These are phyloP conservation scores for Candida alai DNA, from an alignment of 805 yeast species.

Conservation along the genomic window DNA sequence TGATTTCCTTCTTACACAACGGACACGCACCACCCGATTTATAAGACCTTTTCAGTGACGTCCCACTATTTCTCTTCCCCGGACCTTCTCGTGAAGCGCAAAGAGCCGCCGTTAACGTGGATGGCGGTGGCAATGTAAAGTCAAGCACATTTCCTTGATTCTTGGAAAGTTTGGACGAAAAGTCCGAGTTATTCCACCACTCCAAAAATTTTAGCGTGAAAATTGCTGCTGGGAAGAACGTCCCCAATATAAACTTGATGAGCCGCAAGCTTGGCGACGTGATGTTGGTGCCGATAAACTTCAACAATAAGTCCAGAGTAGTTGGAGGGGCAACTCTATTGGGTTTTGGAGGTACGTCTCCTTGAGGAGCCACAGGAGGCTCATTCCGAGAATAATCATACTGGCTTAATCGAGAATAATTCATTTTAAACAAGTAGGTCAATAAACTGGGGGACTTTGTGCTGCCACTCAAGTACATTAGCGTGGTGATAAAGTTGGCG, in stretches of 20 bases:
- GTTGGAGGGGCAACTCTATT: slow-evolving; percentile 41
- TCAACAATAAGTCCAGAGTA: slow-evolving; percentile 29
- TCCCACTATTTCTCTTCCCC: slow-evolving; percentile 14
- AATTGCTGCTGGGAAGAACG: slow-evolving; percentile 75
- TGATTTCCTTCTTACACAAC: slow-evolving; percentile 58
- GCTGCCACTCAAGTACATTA: slow-evolving; percentile 64
- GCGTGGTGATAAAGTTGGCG: slow-evolving; percentile 51
- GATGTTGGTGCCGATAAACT: slow-evolving; percentile 18
- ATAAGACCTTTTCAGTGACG: slow-evolving; percentile 20
- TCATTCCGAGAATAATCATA: slow-evolving; percentile 44
- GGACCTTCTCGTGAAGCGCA: slow-evolving; percentile 4
- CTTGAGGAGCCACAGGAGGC: slow-evolving; percentile 9
- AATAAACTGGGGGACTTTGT: slow-evolving; percentile 60
- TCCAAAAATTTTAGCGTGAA: slow-evolving; percentile 80
- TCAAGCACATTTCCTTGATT: slow-evolving; percentile 45
- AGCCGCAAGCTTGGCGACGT: slow-evolving; percentile 30
- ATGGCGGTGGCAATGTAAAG: slow-evolving; percentile 47
- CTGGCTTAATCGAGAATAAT: slow-evolving; percentile 59
- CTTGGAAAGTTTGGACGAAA: slow-evolving; percentile 55
- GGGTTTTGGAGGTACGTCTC: slow-evolving; percentile 12
- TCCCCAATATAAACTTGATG: slow-evolving; percentile 34
- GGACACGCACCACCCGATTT: slow-evolving; percentile 52
- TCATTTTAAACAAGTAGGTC: slow-evolving; percentile 58
- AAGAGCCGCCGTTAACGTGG: slow-evolving; percentile 18
- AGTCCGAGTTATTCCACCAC: slow-evolving; percentile 87